Conservation (phyloP, 192 early-diverging fungal genomes). For the Haplosporangium gracile region DNA sequence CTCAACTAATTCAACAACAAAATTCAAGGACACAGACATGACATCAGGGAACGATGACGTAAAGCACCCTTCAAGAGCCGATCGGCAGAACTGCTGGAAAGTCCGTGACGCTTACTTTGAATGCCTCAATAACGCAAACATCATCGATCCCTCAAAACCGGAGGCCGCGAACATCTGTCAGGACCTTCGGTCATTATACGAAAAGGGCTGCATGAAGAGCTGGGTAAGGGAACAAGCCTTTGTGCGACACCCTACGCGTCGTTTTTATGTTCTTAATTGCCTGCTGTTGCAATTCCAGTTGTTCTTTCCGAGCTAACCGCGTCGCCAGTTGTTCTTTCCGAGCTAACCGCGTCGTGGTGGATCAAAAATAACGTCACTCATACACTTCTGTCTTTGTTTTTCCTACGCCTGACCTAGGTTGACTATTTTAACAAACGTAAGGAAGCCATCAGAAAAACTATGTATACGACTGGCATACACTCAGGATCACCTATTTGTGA, state of each 20-base stretch:
- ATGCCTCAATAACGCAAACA: conserved; percentile 77
- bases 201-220: conserved; percentile 76
- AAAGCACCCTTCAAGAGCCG: conserved; percentile 70
- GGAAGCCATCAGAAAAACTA: background rate
- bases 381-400: background rate
- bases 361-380: background rate
- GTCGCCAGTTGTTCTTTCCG: background rate
- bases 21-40: conserved; percentile 6
- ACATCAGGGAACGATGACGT: conserved; percentile 17
- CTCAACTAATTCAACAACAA: background rate
- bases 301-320: too few species aligned
- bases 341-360: background rate
- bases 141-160: conserved; percentile 66
- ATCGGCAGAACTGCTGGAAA: conserved; percentile 83
- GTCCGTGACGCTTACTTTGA: conserved; percentile 83
- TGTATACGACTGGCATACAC: too few species aligned
- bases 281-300: too few species aligned
- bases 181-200: conserved; percentile 66
- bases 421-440: conserved; percentile 69
- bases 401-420: conserved; percentile 42
- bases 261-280: background rate
- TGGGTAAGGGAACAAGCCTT: conserved; percentile 65
- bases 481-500: too few species aligned
- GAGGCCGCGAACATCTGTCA: conserved; percentile 62
- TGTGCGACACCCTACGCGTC: background rate